Evolutionary conservation across 2,329 filamentous ascomycete species (phyloP).

Genomic region (Aspergillus sp.): DNA sequence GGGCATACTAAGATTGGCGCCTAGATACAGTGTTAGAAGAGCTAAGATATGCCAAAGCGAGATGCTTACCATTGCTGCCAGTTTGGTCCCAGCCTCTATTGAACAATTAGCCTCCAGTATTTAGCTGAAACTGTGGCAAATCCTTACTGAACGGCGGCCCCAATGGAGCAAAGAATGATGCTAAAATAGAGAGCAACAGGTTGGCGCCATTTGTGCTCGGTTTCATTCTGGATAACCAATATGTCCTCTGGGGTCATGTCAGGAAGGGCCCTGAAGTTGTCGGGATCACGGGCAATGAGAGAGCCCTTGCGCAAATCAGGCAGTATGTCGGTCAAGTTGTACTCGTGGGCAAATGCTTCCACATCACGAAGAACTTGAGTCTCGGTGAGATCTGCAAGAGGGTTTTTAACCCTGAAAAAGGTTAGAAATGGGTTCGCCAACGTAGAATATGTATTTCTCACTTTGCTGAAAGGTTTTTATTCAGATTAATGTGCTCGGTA

Average conservation of each 20-base stretch:
- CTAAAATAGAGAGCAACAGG: constrained; percentile 50
- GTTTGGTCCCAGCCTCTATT: constrained; percentile 35
- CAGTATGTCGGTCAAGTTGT: constrained; percentile 42
- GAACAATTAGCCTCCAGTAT: background rate
- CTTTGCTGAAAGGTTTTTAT: constrained; percentile 30
- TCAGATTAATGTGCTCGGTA: constrained; percentile 26
- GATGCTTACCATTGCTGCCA: constrained; percentile 28
- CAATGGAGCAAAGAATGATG: constrained; percentile 53
- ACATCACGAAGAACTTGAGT: constrained; percentile 42
- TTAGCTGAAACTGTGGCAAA: background rate
- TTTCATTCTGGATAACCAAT: constrained; percentile 46
- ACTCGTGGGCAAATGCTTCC: constrained; percentile 42
- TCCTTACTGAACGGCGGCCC: constrained; percentile 51
- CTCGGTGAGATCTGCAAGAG: constrained; percentile 42
- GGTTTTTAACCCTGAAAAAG: constrained; percentile 45
- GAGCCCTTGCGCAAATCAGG: constrained; percentile 49
- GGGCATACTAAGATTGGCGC: constrained; percentile 53
- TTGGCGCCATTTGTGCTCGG: constrained; percentile 52
- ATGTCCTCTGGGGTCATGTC: constrained; percentile 45
- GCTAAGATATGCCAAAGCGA: background rate
- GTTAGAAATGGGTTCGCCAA: constrained; percentile 1
- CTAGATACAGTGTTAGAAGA: constrained; percentile 35
- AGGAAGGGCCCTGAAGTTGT: constrained; percentile 44
- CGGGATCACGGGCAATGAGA: constrained; percentile 50
- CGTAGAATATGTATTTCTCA: constrained; percentile 13